A percentile compares a stretch with the other conserved stretches of the same genome.
Evolutionary conservation across 257 asterid genomes (phyloP).

Genomic region (Cynanchum wilfordii): DNA sequence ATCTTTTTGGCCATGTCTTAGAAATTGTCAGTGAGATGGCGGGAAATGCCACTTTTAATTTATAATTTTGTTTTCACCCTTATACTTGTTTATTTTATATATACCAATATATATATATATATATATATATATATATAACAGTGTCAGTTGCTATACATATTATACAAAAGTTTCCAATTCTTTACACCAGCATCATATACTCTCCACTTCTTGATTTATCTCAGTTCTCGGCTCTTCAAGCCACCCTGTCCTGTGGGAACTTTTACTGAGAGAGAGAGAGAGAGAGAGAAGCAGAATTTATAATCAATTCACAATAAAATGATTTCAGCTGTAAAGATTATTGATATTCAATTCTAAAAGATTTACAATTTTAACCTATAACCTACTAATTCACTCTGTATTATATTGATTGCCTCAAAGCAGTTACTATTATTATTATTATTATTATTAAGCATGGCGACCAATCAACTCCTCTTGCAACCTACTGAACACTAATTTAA

Average conservation of each 20-base stretch:
- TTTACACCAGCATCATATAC: no score
- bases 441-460: constrained; percentile 48
- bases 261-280: neutral
- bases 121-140: no score
- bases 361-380: constrained; percentile 51
- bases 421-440: neutral
- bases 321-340: constrained; percentile 29
- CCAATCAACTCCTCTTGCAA: constrained; percentile 76
- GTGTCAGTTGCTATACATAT: no score
- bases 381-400: constrained; percentile 25
- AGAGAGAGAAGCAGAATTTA: constrained; percentile 1
- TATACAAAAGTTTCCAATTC: no score
- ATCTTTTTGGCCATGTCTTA: no score
- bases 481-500: constrained; percentile 88
- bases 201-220: no score
- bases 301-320: constrained; percentile 9
- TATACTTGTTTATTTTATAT: no score
- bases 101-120: no score
- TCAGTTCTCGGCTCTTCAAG: neutral
- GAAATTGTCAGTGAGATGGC: neutral
- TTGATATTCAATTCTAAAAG: constrained; percentile 37
- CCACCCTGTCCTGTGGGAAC: constrained; percentile 2
- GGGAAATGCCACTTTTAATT: neutral
- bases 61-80: no score
- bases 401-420: constrained; percentile 24